Percentiles rank a stretch among this genome's conserved stretches.
Evolutionary conservation across 73 alveolate genomes (phyloP).

Genomic region (Paramecium sonneborni): DNA sequence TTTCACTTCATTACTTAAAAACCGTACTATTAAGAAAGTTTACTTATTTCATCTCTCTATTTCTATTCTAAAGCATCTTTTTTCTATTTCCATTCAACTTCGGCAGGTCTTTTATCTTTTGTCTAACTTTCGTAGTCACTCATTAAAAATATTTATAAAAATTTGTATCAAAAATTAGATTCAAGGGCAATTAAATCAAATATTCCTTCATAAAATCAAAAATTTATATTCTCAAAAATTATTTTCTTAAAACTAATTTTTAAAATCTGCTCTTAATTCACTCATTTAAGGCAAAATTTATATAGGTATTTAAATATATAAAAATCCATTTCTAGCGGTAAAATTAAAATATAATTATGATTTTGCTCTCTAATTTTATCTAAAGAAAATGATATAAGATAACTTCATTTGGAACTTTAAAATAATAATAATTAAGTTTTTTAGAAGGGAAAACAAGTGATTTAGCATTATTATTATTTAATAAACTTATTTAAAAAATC

Average conservation of each 20-base stretch:
- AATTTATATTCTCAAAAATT: not conserved
- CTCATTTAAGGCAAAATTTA: too few relatives aligned
- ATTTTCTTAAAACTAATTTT: too few relatives aligned
- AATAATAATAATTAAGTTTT: too few relatives aligned
- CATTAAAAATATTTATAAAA: conserved; percentile 4
- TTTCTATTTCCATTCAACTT: not conserved
- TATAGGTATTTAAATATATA: too few relatives aligned
- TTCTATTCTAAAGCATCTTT: not conserved
- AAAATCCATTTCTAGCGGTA: not conserved
- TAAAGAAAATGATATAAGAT: not conserved
- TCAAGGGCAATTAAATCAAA: not conserved
- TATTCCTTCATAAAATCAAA: not conserved
- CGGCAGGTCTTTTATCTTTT: not conserved
- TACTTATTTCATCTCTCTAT: not conserved
- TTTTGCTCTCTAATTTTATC: not conserved
- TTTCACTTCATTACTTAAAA: not conserved
- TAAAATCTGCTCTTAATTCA: not conserved
- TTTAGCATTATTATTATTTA: too few relatives aligned
- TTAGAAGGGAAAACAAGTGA: too few relatives aligned
- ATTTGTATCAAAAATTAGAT: not conserved
- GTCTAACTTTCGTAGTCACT: conserved; percentile 4
- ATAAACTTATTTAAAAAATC: too few relatives aligned
- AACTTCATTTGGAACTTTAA: too few relatives aligned
- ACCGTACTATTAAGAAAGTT: not conserved
- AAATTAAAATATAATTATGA: not conserved